A percentile compares a stretch with the other conserved stretches of the same genome.
Evolutionary conservation across 1,139 yeast genomes (phyloP).

Genomic region (Yamadazyma oceani): DNA sequence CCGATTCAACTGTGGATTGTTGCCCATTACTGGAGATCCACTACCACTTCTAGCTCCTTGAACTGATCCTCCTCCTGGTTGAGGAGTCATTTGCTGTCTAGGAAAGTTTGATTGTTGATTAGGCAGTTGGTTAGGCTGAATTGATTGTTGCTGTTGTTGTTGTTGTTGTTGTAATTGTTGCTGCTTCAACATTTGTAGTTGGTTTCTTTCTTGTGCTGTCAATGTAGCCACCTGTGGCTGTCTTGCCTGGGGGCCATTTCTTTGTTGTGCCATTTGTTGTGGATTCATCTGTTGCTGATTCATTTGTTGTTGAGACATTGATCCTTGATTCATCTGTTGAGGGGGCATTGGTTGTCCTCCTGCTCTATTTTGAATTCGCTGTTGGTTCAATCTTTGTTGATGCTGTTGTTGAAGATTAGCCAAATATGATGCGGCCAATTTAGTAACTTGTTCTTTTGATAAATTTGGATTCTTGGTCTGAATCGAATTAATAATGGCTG

Average conservation of each 20-base stretch:
- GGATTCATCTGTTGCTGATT: conserved; percentile 26
- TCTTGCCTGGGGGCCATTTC: conserved; percentile 13
- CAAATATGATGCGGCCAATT: conserved; percentile 68
- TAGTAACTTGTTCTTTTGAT: conserved; percentile 70
- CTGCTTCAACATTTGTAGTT: conserved; percentile 38
- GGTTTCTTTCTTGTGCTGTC: conserved; percentile 39
- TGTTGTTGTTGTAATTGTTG: conserved; percentile 28
- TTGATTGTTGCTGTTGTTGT: conserved; percentile 24
- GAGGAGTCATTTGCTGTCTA: conserved; percentile 13
- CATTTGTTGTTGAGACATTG: conserved; percentile 40
- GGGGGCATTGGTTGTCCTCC: conserved; percentile 3
- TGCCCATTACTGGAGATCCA: conserved; percentile 16
- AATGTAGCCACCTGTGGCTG: conserved; percentile 32
- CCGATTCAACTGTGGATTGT: conserved; percentile 20
- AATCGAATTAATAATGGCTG: conserved; percentile 67
- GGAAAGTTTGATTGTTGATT: conserved; percentile 15
- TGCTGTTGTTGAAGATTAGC: conserved; percentile 59
- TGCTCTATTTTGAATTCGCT: conserved; percentile 16
- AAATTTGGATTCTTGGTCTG: conserved; percentile 68
- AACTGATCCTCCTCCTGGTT: conserved; percentile 1
- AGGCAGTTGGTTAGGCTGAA: conserved; percentile 17
- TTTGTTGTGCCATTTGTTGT: conserved; percentile 10
- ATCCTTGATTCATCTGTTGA: conserved; percentile 29
- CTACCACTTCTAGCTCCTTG: conserved; percentile 9
- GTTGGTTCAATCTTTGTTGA: conserved; percentile 35